Percentiles rank a stretch among this genome's conserved stretches.
Conservation (phyloP, 2,329 filamentous ascomycete species). For the Venturiaceae sp. region DNA sequence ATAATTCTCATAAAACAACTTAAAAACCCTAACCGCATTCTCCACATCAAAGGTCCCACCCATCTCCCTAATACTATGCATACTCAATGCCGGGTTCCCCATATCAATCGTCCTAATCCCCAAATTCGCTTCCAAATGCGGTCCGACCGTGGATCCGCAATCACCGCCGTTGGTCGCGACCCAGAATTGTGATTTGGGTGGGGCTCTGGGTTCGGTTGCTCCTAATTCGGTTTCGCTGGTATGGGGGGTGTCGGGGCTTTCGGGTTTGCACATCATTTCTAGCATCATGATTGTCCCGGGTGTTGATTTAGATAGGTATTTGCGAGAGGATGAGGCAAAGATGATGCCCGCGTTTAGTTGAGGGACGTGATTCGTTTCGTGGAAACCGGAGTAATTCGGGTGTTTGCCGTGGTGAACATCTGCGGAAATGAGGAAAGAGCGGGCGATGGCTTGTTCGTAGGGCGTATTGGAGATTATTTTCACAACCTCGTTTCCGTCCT, state of each 20-base stretch:
- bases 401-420: slow-evolving; percentile 97
- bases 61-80: slow-evolving; percentile 95
- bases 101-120: slow-evolving; percentile 84
- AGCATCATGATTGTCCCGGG: background rate
- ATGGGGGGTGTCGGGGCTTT: slow-evolving; percentile 21
- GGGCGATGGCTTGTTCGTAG: slow-evolving; percentile 84
- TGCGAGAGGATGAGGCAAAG: slow-evolving; percentile 51
- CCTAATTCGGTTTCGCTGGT: slow-evolving; percentile 40
- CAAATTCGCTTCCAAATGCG: slow-evolving; percentile 82
- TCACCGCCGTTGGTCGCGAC: slow-evolving; percentile 91
- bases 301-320: slow-evolving; percentile 24
- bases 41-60: slow-evolving; percentile 80
- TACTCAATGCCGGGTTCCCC: slow-evolving; percentile 87
- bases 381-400: slow-evolving; percentile 87
- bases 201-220: no score
- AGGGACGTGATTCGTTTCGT: slow-evolving; percentile 81
- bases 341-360: slow-evolving; percentile 95
- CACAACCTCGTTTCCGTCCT: slow-evolving; percentile 23
- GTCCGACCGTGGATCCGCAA: slow-evolving; percentile 93
- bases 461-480: slow-evolving; percentile 54
- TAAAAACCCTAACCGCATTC: slow-evolving; percentile 74
- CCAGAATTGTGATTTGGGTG: slow-evolving; percentile 70
- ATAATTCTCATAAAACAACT: slow-evolving; percentile 77
- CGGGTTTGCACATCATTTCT: slow-evolving; percentile 10
- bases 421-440: slow-evolving; percentile 87